Conservation (phyloP, 352 stramenopile genomes). For the Globisporangium ultimum region DNA sequence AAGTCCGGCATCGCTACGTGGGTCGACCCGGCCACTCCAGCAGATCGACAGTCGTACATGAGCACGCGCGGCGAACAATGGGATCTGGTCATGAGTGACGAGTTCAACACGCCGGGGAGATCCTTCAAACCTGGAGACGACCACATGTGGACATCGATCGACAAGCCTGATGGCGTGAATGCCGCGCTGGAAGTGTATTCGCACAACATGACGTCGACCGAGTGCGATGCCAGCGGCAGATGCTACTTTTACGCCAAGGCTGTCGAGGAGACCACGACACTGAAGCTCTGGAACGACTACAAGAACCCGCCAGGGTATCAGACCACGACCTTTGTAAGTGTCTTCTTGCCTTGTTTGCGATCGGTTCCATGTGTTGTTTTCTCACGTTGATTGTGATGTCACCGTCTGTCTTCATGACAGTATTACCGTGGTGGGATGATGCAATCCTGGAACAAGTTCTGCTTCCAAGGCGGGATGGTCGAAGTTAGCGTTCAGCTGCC, state of each 20-base stretch:
- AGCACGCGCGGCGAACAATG: slow-evolving; percentile 66
- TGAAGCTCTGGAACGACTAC: slow-evolving; percentile 68
- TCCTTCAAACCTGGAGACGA: slow-evolving; percentile 91
- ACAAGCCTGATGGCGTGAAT: slow-evolving; percentile 93
- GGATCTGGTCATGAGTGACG: slow-evolving; percentile 76
- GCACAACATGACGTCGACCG: slow-evolving; percentile 67
- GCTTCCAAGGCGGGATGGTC: slow-evolving; percentile 93
- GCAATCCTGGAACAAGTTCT: slow-evolving; percentile 95
- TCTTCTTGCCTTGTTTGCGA: slow-evolving; percentile 15
- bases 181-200: slow-evolving; percentile 64
- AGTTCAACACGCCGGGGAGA: slow-evolving; percentile 64
- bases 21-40: slow-evolving; percentile 44
- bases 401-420: slow-evolving; percentile 13
- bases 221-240: slow-evolving; percentile 34
- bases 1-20: slow-evolving; percentile 39
- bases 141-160: slow-evolving; percentile 92
- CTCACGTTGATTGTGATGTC: not conserved
- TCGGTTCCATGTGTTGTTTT: not conserved
- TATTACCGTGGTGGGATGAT: slow-evolving; percentile 79
- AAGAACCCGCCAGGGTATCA: slow-evolving; percentile 45
- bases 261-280: slow-evolving; percentile 30
- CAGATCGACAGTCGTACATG: slow-evolving; percentile 23
- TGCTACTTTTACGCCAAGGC: slow-evolving; percentile 72
- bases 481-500: slow-evolving; percentile 89
- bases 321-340: slow-evolving; percentile 25